phyloP scores from a whole-genome alignment of 139 green algal species.

The Tetraselmis striata region DNA sequence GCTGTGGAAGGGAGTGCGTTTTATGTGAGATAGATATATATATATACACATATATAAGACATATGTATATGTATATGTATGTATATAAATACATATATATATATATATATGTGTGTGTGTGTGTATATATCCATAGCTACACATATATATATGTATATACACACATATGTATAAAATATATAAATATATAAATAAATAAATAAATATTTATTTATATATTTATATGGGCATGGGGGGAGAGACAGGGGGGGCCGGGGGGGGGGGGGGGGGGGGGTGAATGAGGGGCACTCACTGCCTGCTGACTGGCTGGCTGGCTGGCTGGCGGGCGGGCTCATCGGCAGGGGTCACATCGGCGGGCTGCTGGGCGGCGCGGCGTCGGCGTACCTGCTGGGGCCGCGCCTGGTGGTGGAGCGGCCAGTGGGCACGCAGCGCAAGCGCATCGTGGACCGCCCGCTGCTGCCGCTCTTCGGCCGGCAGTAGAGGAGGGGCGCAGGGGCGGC shows the following conservation, averaged over 20 bases:
- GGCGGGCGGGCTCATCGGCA: constrained; percentile 14
- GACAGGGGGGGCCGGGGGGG: too few relatives aligned
- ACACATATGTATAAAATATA: too few relatives aligned
- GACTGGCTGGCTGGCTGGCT: too few relatives aligned
- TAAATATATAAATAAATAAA: constrained; percentile 6
- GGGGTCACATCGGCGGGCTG: constrained; percentile 53
- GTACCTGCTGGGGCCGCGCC: constrained; percentile 37
- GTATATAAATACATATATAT: not conserved
- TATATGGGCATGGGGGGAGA: not conserved
- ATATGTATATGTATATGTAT: not conserved
- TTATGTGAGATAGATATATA: too few relatives aligned
- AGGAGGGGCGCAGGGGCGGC: too few relatives aligned
- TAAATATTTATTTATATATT: not conserved
- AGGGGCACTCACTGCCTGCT: not conserved
- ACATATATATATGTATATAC: too few relatives aligned
- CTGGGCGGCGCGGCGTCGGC: constrained; percentile 38
- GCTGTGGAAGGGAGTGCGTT: too few relatives aligned
- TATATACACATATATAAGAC: too few relatives aligned
- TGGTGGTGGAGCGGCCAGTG: constrained; percentile 11
- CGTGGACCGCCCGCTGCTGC: not conserved
- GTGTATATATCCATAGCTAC: too few relatives aligned
- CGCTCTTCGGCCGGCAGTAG: too few relatives aligned
- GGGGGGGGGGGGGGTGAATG: too few relatives aligned
- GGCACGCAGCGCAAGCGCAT: not conserved
- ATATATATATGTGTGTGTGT: not conserved